A percentile compares a stretch with the other conserved stretches of the same genome.
Evolutionary conservation across 371 early-diverging fungal genomes (phyloP).

Genomic region (Haplosporangium sp.): DNA sequence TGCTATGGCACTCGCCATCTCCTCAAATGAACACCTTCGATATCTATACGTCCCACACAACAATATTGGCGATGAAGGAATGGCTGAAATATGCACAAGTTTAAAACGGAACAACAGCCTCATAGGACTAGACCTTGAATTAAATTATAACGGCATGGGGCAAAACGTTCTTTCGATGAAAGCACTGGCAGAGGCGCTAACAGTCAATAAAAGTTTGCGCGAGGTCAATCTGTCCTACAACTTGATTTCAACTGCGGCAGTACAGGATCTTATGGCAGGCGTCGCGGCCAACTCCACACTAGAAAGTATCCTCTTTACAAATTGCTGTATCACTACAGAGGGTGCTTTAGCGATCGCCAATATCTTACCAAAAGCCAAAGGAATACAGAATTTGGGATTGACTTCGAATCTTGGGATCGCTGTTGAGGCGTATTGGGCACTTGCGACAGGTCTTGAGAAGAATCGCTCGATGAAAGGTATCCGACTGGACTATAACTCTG

Average conservation of each 20-base stretch:
- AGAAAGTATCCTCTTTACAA: slow-evolving; percentile 55
- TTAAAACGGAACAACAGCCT: slow-evolving; percentile 33
- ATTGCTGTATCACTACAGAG: slow-evolving; percentile 44
- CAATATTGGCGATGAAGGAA: slow-evolving; percentile 55
- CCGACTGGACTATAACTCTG: slow-evolving; percentile 57
- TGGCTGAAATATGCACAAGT: slow-evolving; percentile 34
- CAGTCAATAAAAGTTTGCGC: slow-evolving; percentile 25
- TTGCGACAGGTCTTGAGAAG: slow-evolving; percentile 39
- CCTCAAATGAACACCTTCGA: slow-evolving; percentile 31
- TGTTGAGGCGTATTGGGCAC: slow-evolving; percentile 51
- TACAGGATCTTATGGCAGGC: slow-evolving; percentile 40
- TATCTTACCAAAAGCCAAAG: slow-evolving; percentile 34
- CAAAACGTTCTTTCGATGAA: slow-evolving; percentile 30
- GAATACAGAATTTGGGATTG: slow-evolving; percentile 52
- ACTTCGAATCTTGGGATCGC: slow-evolving; percentile 48
- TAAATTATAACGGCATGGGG: slow-evolving; percentile 45
- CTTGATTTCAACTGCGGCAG: slow-evolving; percentile 21
- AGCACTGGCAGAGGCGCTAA: slow-evolving; percentile 41
- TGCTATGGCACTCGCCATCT: slow-evolving; percentile 28
- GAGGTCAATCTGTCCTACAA: slow-evolving; percentile 55
- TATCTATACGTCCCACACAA: slow-evolving; percentile 56
- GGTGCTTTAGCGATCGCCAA: slow-evolving; percentile 47
- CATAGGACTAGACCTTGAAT: slow-evolving; percentile 47
- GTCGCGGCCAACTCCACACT: slow-evolving; percentile 43
- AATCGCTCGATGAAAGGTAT: slow-evolving; percentile 54